Evolutionary conservation across 2,329 filamentous ascomycete species (phyloP), one percentile per base, ranked within the genome.

Genomic region (Cytospora leucostoma): DNA sequence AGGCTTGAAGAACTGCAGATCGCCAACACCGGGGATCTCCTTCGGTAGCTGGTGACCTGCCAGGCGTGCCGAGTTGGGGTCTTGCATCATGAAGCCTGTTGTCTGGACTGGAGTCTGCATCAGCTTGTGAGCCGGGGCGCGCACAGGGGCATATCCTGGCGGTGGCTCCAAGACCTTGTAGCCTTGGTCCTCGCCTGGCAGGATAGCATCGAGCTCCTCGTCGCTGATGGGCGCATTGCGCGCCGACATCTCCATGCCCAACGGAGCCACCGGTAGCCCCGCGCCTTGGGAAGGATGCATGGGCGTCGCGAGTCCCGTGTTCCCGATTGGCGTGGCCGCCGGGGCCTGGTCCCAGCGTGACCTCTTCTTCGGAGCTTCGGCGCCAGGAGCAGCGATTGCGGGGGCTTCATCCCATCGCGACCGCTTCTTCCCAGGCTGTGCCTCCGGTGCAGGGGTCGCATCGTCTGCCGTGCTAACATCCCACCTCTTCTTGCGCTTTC

Each of bases 1-100:
- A 1, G 93, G 87, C 79, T 99, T 99, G 84, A 99, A 97, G 75
- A 98, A 99, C 69, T 97, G 93, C 58, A 99, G 79, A 74, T 99
- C 95, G 47, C 93, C 93, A 56, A 99, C 93, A 47, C 95, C 95
- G 4, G 95, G 93, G 44, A 99, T 97, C 73, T 98, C 94, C 4
- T 92, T 96, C 10, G 94, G 92, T 71, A 98, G 86, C 69, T 96
- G 92, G 78, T 96, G 96, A 69, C 93, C 92, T 72, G 94, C 86
- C 56, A 91, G 81, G 67, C 92, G 86, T 65, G 88, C 87, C 73
- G 91, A 93, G 69, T 96, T 93, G 10, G 93, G 91, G 69, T 99
- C 93, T 74, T 98, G 95, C 87, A 97, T 96, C 89, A 96, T 95
- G 79, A 98, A 99, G 2, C 95, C 95, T 50, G 85, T 86, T 32